Base-by-base conservation (phyloP, 2,329 filamentous ascomycete species). In the Hysterium pulicare region DNA sequence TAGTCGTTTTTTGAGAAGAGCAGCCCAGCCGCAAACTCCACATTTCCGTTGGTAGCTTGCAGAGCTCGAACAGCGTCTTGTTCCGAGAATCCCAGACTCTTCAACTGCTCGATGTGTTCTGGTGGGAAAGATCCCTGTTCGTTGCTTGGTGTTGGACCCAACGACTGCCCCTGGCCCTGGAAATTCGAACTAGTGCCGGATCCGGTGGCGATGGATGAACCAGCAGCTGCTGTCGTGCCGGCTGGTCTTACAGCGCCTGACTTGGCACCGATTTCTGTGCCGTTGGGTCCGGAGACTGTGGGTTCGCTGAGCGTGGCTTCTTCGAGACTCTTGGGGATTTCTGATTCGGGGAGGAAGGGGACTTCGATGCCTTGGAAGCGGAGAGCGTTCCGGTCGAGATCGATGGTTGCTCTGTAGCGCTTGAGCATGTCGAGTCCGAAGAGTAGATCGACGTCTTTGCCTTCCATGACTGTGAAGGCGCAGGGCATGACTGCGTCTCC, bases 391-490 rank as follows among this genome's bases (percentile, higher is more conserved):
- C 84, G 85, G 50, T 82, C 79, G 10, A 98, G 77, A 64, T 98
- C 93, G 58, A 98, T 91, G 55, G 79, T 86, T 26, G 91, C 93
- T 68, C 95, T 91, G 68, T 97, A 90, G 30, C 93, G 82, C 71
- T 95, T 96, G 48, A 98, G 77, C 88, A 98, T 98, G 67, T 98
- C 93, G 32, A 98, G 73, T 3, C 93, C 93, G 10, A 98, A 80
- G 2, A 98, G 78, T 15, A 98, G 76, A 64, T 97, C 93, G 19
- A 98, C 93, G 40, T 89, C 83, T 69, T 97, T 98, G 51, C 93
- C 93, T 71, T 98, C 93, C 93, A 98, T 98, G 61, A 98, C 93
- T 3, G 93, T 98, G 67, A 98, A 98, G 46, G 90, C 93, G 71
- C 90, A 97, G 2, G 91, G 85, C 54, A 98, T 75, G 62, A 89